Conservation (phyloP, 306 rosid genomes). For the Quercus cerris region DNA sequence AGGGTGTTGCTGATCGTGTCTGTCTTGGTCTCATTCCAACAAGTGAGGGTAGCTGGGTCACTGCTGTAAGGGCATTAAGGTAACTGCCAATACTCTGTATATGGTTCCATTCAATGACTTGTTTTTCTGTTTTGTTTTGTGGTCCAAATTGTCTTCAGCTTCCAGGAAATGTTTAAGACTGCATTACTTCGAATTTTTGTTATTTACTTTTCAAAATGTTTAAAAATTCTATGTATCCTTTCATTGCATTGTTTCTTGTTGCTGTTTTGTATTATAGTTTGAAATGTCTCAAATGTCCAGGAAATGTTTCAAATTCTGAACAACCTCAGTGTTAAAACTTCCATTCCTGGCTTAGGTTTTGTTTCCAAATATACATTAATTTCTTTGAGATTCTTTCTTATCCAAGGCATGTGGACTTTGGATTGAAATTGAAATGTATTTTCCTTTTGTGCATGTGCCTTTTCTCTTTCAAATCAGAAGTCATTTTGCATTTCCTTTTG, state of each 20-base stretch:
- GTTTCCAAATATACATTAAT: too few species aligned
- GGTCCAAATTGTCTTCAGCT: background rate
- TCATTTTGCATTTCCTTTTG: conserved; percentile 12
- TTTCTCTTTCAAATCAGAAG: background rate
- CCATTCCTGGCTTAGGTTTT: too few species aligned
- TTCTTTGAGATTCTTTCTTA: too few species aligned
- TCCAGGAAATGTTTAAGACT: too few species aligned
- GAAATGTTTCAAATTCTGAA: too few species aligned
- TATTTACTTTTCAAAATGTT: background rate
- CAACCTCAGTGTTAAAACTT: too few species aligned
- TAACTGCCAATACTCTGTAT: conserved; percentile 19
- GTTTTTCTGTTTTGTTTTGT: background rate
- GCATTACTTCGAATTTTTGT: too few species aligned
- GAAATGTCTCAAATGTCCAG: too few species aligned
- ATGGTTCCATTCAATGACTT: background rate
- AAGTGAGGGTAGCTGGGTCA: conserved; percentile 83
- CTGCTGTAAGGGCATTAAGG: conserved; percentile 89
- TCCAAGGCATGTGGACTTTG: background rate
- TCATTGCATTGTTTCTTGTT: background rate
- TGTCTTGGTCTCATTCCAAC: conserved; percentile 95
- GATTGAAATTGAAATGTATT: background rate
- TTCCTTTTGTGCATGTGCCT: background rate
- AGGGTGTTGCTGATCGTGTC: conserved; percentile 87
- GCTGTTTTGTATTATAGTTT: background rate
- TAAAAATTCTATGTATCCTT: background rate